Percentiles rank a stretch among this genome's conserved stretches.
These are phyloP conservation scores for Collybia sp. DNA, from an alignment of 768 basidiomycete species.

Conservation along the genomic window DNA sequence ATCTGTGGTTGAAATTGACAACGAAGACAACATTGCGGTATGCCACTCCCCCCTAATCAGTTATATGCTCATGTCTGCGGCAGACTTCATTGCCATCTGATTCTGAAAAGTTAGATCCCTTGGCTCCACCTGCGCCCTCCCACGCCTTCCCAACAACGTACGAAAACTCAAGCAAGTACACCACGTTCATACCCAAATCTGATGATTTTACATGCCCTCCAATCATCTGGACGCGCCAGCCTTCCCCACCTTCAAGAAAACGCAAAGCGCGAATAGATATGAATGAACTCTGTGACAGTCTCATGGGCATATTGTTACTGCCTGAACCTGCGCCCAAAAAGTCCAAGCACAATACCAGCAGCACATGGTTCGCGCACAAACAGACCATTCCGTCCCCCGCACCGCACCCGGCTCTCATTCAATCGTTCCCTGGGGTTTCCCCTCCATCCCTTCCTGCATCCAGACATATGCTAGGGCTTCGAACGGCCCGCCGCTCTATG, in stretches of 20 bases:
- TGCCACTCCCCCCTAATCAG: neutral
- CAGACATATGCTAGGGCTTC: too few relatives aligned
- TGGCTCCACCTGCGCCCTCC: constrained; percentile 7
- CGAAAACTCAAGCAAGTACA: neutral
- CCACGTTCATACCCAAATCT: constrained; percentile 7
- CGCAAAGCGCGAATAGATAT: constrained; percentile 12
- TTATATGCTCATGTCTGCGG: neutral
- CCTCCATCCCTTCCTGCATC: neutral
- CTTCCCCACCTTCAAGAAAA: constrained; percentile 5
- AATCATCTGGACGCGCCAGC: constrained; percentile 25
- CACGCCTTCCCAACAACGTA: constrained; percentile 23
- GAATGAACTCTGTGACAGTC: constrained; percentile 15
- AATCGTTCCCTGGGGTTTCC: neutral
- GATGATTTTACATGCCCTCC: constrained; percentile 18
- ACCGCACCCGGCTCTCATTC: constrained; percentile 22
- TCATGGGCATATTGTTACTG: constrained; percentile 19
- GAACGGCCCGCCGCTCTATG: neutral
- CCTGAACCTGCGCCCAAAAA: neutral
- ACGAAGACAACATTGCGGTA: constrained; percentile 8
- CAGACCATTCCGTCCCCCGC: constrained; percentile 16
- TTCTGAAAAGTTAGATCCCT: neutral
- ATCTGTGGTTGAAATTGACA: constrained; percentile 7
- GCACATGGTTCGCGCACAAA: constrained; percentile 17
- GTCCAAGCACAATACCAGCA: neutral
- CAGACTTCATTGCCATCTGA: neutral